A percentile compares a stretch with the other conserved stretches of the same genome.
Evolutionary conservation across 2,329 filamentous ascomycete species (phyloP).

Genomic region (Trichoderma citrinoviride): DNA sequence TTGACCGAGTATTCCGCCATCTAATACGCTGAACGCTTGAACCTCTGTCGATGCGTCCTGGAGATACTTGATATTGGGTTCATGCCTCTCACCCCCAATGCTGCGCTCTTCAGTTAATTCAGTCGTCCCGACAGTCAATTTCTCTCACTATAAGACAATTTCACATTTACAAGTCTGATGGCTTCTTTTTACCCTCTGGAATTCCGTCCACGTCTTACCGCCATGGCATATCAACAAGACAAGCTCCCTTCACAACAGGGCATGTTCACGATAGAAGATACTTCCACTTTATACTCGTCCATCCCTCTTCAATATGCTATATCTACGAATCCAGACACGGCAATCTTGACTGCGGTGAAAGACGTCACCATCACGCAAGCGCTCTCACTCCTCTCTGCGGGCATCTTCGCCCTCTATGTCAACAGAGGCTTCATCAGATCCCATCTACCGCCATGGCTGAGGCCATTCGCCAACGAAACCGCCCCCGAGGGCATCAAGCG

Average conservation of each 20-base stretch:
- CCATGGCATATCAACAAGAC: not conserved
- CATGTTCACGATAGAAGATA: too few relatives aligned
- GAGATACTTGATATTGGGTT: too few relatives aligned
- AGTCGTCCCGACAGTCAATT: too few relatives aligned
- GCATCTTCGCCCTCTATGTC: slow-evolving; percentile 33
- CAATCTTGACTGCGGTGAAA: not conserved
- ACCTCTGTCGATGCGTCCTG: too few relatives aligned
- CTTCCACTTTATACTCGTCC: not conserved
- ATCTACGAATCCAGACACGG: not conserved
- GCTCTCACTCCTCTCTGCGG: slow-evolving; percentile 31
- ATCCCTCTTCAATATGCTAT: not conserved
- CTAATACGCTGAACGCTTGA: too few relatives aligned
- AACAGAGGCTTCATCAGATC: slow-evolving; percentile 29
- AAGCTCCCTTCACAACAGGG: too few relatives aligned
- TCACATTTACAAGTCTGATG: too few relatives aligned
- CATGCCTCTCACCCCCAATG: too few relatives aligned
- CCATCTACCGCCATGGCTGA: slow-evolving; percentile 41
- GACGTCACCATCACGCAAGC: slow-evolving; percentile 26
- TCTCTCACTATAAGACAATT: too few relatives aligned
- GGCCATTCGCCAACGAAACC: slow-evolving; percentile 45
- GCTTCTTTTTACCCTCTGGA: too few relatives aligned
- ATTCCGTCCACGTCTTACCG: not conserved
- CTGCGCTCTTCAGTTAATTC: too few relatives aligned
- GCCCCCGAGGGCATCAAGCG: slow-evolving; percentile 26
- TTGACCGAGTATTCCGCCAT: not conserved